Conservation (phyloP, 768 basidiomycete species). For the Hericium coralloides region DNA sequence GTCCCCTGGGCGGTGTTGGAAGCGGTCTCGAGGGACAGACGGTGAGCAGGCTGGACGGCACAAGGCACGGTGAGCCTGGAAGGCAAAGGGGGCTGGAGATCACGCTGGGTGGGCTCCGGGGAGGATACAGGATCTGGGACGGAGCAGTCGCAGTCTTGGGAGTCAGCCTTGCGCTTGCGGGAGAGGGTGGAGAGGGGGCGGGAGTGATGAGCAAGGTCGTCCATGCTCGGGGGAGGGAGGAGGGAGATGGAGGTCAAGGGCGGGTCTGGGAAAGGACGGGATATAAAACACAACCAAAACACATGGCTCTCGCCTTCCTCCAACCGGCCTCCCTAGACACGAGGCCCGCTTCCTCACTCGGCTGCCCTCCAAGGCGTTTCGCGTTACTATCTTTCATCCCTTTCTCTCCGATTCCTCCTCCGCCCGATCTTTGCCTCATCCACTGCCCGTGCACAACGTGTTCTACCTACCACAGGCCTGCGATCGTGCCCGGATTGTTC, state of each 20-base stretch:
- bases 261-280: too few species aligned
- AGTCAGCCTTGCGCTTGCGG: conserved; percentile 62
- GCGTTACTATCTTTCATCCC: too few species aligned
- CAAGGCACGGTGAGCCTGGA: background rate
- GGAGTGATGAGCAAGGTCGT: conserved; percentile 48
- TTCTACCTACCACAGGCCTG: background rate
- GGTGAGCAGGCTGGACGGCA: background rate
- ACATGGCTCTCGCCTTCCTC: too few species aligned
- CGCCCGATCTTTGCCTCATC: background rate
- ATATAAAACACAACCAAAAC: too few species aligned
- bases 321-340: too few species aligned
- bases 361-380: too few species aligned
- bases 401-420: too few species aligned
- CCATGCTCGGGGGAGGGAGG: conserved; percentile 34
- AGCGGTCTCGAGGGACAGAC: conserved; percentile 12
- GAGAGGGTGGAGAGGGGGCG: conserved; percentile 36
- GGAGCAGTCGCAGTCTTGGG: conserved; percentile 27
- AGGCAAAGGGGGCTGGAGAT: background rate
- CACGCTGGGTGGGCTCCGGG: conserved; percentile 8
- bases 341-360: too few species aligned
- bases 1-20: conserved; percentile 2
- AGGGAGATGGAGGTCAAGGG: conserved; percentile 24
- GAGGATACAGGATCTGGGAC: conserved; percentile 6
- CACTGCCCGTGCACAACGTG: background rate
- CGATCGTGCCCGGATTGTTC: background rate